phyloP scores from a whole-genome alignment of 108 stramenopile species.

The Fistulifera solaris region DNA sequence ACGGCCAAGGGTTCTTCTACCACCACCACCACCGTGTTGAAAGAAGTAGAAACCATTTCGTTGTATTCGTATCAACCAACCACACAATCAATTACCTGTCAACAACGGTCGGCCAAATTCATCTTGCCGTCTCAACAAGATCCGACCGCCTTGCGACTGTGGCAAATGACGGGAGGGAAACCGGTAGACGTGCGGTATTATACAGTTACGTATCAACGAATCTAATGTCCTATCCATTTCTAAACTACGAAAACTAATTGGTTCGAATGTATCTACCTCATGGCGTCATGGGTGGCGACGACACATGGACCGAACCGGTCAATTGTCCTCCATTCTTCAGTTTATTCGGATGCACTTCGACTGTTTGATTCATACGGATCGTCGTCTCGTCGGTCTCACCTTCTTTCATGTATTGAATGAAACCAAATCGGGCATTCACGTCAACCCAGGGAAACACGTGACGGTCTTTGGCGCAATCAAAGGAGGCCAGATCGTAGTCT shows the following conservation, averaged over 20 bases:
- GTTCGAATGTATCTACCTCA: no score
- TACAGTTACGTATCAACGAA: conserved; percentile 39
- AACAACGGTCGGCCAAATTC: conserved; percentile 67
- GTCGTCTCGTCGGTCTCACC: no score
- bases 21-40: conserved; percentile 30
- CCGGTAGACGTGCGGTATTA: conserved; percentile 75
- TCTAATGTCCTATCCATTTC: no score
- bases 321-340: no score
- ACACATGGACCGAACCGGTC: no score
- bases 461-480: conserved; percentile 84
- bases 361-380: no score
- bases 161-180: conserved; percentile 56
- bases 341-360: no score
- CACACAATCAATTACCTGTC: conserved; percentile 40
- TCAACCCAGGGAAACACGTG: conserved; percentile 83
- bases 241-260: no score
- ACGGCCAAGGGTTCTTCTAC: neutral
- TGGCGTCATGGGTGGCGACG: no score
- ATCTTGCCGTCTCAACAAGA: conserved; percentile 64
- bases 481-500: conserved; percentile 52
- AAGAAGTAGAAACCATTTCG: conserved; percentile 79
- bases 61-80: conserved; percentile 33
- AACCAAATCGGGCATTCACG: conserved; percentile 79
- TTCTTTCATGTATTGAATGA: conserved; percentile 39
- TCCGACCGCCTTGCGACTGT: conserved; percentile 58